These are phyloP conservation scores for Lactarius akahatsu DNA, from an alignment of 768 basidiomycete genomes.

Conservation along the genomic window DNA sequence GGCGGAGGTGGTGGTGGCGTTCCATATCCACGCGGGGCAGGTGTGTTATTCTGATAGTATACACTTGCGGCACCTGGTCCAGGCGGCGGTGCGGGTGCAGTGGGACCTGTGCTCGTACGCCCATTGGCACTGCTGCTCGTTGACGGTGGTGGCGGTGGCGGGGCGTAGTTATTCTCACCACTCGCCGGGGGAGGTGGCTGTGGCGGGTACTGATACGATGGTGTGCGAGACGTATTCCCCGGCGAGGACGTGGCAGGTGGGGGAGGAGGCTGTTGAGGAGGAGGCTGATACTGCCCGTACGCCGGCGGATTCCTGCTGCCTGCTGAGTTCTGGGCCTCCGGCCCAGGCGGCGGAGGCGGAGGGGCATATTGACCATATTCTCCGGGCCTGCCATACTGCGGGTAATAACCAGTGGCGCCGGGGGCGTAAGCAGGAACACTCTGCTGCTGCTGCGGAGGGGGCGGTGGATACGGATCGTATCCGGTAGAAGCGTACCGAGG, in stretches of 20 bases:
- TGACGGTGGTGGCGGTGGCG: conserved; percentile 8
- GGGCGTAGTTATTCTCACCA: conserved; percentile 14
- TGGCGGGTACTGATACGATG: conserved; percentile 19
- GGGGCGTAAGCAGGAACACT: conserved; percentile 13
- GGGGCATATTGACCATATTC: conserved; percentile 22
- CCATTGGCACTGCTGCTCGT: conserved; percentile 14
- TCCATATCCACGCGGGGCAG: conserved; percentile 17
- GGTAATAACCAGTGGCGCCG: conserved; percentile 15
- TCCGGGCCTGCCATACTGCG: conserved; percentile 21
- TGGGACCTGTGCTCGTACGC: conserved; percentile 20
- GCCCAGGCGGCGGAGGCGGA: conserved; percentile 22
- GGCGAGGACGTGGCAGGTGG: conserved; percentile 25
- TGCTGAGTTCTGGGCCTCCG: conserved; percentile 16
- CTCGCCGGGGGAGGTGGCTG: conserved; percentile 17
- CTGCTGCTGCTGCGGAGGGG: conserved; percentile 29
- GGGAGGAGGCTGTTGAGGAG: conserved; percentile 23
- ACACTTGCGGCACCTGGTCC: conserved; percentile 18
- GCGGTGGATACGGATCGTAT: conserved; percentile 24
- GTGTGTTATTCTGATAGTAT: conserved; percentile 25
- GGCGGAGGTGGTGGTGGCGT: conserved; percentile 25
- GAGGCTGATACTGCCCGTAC: conserved; percentile 25
- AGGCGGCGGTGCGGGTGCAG: conserved; percentile 18
- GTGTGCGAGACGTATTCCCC: conserved; percentile 16
- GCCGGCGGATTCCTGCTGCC: conserved; percentile 12
- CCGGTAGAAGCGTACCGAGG: conserved; percentile 21